Evolutionary conservation across 179 eudicot species (phyloP), one percentile per base, ranked within the genome.

Genomic region (Pouteria campechiana): DNA sequence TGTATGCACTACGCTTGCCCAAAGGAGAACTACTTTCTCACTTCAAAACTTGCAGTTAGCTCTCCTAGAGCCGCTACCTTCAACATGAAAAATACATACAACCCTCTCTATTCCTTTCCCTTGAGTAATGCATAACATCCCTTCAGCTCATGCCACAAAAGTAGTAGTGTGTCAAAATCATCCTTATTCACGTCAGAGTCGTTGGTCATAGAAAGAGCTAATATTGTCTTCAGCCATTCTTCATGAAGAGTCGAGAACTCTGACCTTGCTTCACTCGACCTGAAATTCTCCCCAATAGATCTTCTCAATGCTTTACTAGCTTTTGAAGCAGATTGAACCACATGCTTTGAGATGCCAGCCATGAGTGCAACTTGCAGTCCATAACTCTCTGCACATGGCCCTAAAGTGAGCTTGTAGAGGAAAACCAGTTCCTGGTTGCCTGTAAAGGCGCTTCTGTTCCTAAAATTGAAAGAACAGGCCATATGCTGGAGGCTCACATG

Each of bases 331-430:
- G 72, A 69, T 53, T 78, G 65, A 37, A 92, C 87, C 48, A 92
- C 96, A 41, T 56, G 58, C 41, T 61, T 63, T 23, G 94, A 89
- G 34, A 92, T 70, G 20, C 99, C 96, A 11, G 99, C 99, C 94
- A 79, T 87, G 22, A 63, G 74, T 5, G 99, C 99, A 63, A 92
- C 92, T 62, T 83, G 96, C 75, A 92, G 71, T 7, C 96, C 99
- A 10, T 87, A 92, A 73, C 99, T 92, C 62, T 72, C 85, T 0
- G 96, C 94, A 57, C 89, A 92, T 37, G 96, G 77, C 5, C 99
- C 99, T 3, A 65, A 44, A 35, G 86, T 63, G 11, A 92, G 77
- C 44, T 67, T 65, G 57, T 92, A 92, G 9, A 87, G 83, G 50
- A 92, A 92, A 21, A 83, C 83, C 40, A 92, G 39, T 42, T 80